Conservation (phyloP, 2,329 filamentous ascomycete species). For the Annulohypoxylon truncatum region DNA sequence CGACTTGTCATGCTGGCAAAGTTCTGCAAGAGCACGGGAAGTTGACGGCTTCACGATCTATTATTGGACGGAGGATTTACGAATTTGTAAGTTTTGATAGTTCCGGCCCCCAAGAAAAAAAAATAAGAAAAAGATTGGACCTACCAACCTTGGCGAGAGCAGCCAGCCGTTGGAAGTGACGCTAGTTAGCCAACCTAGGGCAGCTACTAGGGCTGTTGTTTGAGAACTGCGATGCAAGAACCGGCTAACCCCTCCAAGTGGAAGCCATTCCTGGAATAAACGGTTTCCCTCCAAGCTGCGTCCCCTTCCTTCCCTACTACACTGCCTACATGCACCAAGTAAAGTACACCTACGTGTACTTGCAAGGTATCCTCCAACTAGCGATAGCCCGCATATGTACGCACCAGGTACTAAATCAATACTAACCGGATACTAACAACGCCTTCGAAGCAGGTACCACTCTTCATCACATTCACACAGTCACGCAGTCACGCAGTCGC, state of each 20-base stretch:
- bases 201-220: slow-evolving; percentile 22
- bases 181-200: slow-evolving; percentile 3
- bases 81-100: slow-evolving; percentile 3
- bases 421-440: slow-evolving; percentile 3
- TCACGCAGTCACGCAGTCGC: not conserved
- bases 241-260: slow-evolving; percentile 7
- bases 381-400: slow-evolving; percentile 28
- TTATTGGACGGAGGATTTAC: slow-evolving; percentile 8
- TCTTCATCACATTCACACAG: slow-evolving; percentile 3
- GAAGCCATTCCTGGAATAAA: slow-evolving; percentile 17
- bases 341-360: slow-evolving; percentile 4
- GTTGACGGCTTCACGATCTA: not conserved
- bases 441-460: slow-evolving; percentile 26
- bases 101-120: slow-evolving; percentile 22
- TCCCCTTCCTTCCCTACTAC: not conserved
- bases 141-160: slow-evolving; percentile 17
- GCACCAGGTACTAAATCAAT: slow-evolving; percentile 14
- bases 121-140: not conserved
- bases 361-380: slow-evolving; percentile 26
- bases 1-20: not conserved
- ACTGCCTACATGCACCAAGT: not conserved
- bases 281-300: not conserved
- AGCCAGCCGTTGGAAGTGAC: slow-evolving; percentile 24
- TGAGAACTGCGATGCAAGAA: slow-evolving; percentile 19
- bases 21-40: not conserved